phyloP scores from a whole-genome alignment of 1,284 basidiomycete species.

The Cryptococcus hybrid region DNA sequence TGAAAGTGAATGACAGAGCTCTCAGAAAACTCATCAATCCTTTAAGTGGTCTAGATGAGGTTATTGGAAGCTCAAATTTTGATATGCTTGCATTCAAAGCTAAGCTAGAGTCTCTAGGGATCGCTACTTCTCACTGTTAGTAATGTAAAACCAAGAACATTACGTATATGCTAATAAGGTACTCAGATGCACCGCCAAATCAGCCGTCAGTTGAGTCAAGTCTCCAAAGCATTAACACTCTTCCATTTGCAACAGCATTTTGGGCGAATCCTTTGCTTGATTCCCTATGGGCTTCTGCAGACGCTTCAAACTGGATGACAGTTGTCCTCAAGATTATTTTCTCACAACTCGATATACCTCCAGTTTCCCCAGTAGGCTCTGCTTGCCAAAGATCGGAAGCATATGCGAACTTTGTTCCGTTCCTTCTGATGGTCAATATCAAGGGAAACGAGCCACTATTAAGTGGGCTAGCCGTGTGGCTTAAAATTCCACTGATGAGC shows the following conservation, averaged over 20 bases:
- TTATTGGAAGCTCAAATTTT: conserved; percentile 39
- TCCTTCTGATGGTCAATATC: conserved; percentile 1
- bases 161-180: too few species aligned
- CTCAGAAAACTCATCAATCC: conserved; percentile 32
- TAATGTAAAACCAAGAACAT: too few species aligned
- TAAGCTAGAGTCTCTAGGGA: conserved; percentile 21
- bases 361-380: too few species aligned
- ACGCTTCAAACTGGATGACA: background rate
- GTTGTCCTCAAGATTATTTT: background rate
- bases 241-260: conserved; percentile 8
- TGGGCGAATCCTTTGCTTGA: conserved; percentile 9
- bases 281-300: background rate
- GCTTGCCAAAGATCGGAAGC: too few species aligned
- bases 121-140: background rate
- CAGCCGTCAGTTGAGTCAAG: background rate
- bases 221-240: conserved; percentile 2
- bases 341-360: too few species aligned
- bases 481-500: background rate
- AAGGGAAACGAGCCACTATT: background rate
- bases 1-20: conserved; percentile 27
- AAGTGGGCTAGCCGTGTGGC: background rate
- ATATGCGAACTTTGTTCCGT: background rate
- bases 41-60: conserved; percentile 26
- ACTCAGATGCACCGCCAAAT: too few species aligned
- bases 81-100: conserved; percentile 24